These are phyloP conservation scores for Aspergillus affinis DNA, from an alignment of 495 filamentous ascomycete genomes.

Conservation along the genomic window DNA sequence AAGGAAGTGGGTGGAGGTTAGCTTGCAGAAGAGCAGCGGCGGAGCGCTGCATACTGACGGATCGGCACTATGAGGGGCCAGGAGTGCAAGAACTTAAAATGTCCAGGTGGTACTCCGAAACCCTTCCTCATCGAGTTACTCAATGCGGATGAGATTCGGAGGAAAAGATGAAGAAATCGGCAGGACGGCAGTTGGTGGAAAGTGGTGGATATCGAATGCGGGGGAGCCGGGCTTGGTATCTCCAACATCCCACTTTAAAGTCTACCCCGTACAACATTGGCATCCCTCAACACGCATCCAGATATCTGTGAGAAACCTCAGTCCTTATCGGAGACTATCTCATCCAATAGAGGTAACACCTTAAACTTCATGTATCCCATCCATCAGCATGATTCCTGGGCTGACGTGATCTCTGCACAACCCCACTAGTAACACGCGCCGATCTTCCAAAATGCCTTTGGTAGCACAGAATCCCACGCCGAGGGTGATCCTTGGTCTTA, in stretches of 20 bases:
- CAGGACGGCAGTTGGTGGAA: too few relatives aligned
- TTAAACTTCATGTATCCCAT: background rate
- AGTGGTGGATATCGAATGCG: background rate
- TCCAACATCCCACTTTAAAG: background rate
- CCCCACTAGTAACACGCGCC: background rate
- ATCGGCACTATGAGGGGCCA: background rate
- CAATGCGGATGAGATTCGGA: background rate
- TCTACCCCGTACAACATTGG: background rate
- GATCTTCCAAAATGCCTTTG: slow-evolving; percentile 48
- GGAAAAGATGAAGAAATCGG: background rate
- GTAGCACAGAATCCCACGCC: slow-evolving; percentile 50
- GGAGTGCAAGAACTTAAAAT: background rate
- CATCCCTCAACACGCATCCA: background rate
- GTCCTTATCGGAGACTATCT: background rate
- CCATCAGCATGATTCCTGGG: background rate
- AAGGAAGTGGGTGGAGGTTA: background rate
- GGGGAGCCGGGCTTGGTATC: background rate
- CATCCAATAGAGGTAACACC: background rate
- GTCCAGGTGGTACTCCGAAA: background rate
- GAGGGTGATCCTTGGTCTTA: slow-evolving; percentile 58
- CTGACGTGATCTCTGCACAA: background rate
- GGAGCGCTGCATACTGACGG: background rate
- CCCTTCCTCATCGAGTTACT: background rate
- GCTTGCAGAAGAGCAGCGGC: slow-evolving; percentile 5
- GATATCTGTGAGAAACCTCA: background rate